Evolutionary conservation across 164 flowering plant species (phyloP).

Genomic region (Stephania cephalantha): DNA sequence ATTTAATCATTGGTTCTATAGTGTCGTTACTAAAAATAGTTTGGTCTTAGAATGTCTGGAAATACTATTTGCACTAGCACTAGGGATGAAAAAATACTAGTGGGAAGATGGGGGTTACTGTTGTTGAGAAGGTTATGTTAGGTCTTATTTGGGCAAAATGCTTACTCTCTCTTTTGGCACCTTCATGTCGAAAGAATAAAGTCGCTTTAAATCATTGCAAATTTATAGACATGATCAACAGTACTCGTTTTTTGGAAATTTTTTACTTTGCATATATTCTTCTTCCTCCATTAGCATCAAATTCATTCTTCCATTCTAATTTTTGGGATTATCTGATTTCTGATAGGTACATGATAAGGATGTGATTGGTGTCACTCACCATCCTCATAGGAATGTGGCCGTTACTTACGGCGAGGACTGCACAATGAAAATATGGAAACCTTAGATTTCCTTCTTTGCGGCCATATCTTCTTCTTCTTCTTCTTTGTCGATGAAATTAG

Average conservation of each 20-base stretch:
- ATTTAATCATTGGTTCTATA: no score
- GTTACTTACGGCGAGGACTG: conserved; percentile 79
- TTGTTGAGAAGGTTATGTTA: no score
- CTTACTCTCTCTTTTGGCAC: no score
- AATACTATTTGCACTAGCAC: no score
- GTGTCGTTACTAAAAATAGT: no score
- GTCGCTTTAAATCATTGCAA: no score
- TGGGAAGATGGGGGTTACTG: no score
- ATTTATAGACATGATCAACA: background rate
- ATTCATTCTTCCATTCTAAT: background rate
- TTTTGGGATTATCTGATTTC: background rate
- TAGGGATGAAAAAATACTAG: no score
- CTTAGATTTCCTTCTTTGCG: conserved; percentile 27
- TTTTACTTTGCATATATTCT: no score
- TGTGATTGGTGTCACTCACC: conserved; percentile 86
- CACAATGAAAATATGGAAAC: conserved; percentile 89
- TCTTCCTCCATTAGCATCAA: background rate
- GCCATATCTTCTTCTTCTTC: background rate
- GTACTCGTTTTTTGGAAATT: background rate
- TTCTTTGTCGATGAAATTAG: background rate
- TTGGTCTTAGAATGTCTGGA: no score
- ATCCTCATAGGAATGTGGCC: conserved; percentile 85
- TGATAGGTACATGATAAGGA: conserved; percentile 92
- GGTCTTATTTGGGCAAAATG: no score
- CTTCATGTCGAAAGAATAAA: no score